Evolutionary conservation across 2,329 filamentous ascomycete species (phyloP), one percentile per base, ranked within the genome.

Genomic region (Coniochaeta ligniaria): DNA sequence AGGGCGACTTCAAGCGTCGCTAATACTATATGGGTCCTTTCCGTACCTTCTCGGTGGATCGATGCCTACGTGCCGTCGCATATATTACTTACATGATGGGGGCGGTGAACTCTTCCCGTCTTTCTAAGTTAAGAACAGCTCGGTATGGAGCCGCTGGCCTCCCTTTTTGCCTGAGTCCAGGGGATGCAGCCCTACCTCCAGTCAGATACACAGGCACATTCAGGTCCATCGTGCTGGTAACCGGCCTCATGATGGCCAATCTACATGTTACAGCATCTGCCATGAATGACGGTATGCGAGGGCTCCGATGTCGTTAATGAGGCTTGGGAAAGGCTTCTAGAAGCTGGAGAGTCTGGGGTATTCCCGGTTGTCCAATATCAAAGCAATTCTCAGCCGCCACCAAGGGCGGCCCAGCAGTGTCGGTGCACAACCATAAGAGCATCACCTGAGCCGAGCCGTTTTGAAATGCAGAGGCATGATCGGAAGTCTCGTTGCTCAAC

Each of bases 121-220:
- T 28, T 52, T 52, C 47, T 52, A 52, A 52, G 47, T 52, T 52
- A 68, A 66, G 67, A 64, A 67, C 64, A 64, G 61, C 31, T 47
- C 59, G 58, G 66, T 66, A 65, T 65, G 62, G 60, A 22, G 58
- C 61, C 59, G 47, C 62, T 57, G 54, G 57, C 45, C 50, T 26
- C 50, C 52, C 54, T 20, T 63, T 60, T 28, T 60, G 35, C 60
- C 22, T 52, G 62, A 6, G 59, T 58, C 33, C 58, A 57, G 60
- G 36, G 54, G 59, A 63, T 70, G 68, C 68, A 69, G 68, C 68
- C 68, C 67, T 68, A 66, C 60, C 59, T 58, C 62, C 24, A 55
- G 59, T 55, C 55, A 55, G 58, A 59, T 58, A 59, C 47, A 52
- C 33, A 62, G 58, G 60, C 45, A 63, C 58, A 59, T 58, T 57